These are phyloP conservation scores for Stephania cephalantha DNA, from an alignment of 164 flowering plant genomes.

Conservation along the genomic window DNA sequence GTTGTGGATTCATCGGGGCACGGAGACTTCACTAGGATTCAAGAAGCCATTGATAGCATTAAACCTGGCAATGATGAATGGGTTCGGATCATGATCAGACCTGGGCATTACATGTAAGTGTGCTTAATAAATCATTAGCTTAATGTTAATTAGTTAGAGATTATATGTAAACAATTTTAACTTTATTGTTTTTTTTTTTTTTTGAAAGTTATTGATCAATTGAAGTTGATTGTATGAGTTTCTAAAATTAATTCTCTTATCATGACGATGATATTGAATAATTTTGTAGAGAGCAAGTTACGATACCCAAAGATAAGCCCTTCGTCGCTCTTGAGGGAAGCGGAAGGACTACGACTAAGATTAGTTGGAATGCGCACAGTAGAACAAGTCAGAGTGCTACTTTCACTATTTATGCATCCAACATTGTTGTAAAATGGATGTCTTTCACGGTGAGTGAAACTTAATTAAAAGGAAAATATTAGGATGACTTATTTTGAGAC, in stretches of 20 bases:
- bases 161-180: no score
- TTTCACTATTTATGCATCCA: background rate
- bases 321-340: background rate
- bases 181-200: background rate
- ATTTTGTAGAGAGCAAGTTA: slow-evolving; percentile 4
- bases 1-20: background rate
- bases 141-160: background rate
- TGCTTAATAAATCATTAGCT: no score
- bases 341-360: background rate
- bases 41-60: background rate
- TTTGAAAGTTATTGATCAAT: background rate
- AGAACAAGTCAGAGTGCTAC: background rate
- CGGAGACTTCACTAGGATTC: background rate
- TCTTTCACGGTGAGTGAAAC: background rate
- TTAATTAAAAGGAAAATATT: no score
- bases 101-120: background rate
- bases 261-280: no score
- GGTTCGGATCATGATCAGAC: background rate
- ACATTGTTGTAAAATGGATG: background rate
- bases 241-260: no score
- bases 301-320: background rate
- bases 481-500: no score
- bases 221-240: no score
- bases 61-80: background rate
- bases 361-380: background rate